Conservation (phyloP, 2,329 filamentous ascomycete species). For the Alternaria arbusti region DNA sequence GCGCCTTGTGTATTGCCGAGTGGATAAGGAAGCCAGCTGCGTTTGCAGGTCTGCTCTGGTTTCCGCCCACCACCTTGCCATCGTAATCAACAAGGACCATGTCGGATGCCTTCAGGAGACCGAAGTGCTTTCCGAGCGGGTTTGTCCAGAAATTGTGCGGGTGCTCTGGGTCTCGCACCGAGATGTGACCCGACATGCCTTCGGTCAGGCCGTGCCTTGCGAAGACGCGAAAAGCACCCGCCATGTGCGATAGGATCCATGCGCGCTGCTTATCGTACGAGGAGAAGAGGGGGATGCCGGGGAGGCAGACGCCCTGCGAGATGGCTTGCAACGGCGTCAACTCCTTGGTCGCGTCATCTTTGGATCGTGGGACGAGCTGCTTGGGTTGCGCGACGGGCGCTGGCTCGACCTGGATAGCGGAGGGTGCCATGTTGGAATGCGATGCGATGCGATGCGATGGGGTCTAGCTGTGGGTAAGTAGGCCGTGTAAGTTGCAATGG, state of each 20-base stretch:
- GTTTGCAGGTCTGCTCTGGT: constrained; percentile 66
- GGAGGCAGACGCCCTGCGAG: constrained; percentile 55
- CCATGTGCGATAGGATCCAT: constrained; percentile 71
- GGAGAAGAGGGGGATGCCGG: constrained; percentile 63
- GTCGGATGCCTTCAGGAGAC: constrained; percentile 67
- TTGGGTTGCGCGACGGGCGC: constrained; percentile 18
- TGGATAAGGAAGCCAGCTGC: constrained; percentile 75
- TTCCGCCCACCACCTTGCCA: constrained; percentile 70
- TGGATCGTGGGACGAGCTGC: constrained; percentile 24
- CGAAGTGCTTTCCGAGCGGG: constrained; percentile 70
- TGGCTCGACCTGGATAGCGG: constrained; percentile 27
- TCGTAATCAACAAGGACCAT: constrained; percentile 70
- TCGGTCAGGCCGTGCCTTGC: constrained; percentile 70
- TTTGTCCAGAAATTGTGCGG: constrained; percentile 72
- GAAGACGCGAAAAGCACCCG: constrained; percentile 70
- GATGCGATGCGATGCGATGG: not conserved
- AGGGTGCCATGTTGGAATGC: constrained; percentile 38
- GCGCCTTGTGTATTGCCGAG: constrained; percentile 69
- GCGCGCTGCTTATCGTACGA: constrained; percentile 63
- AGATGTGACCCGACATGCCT: constrained; percentile 71
- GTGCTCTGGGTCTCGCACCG: constrained; percentile 69
- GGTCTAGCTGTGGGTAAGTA: not conserved
- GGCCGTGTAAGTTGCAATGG: not conserved
- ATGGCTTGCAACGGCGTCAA: constrained; percentile 51
- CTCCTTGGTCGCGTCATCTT: constrained; percentile 32